A percentile compares a stretch with the other conserved stretches of the same genome.
Evolutionary conservation across 2,329 filamentous ascomycete species (phyloP).

Genomic region (Alternaria novae-zelandiae): DNA sequence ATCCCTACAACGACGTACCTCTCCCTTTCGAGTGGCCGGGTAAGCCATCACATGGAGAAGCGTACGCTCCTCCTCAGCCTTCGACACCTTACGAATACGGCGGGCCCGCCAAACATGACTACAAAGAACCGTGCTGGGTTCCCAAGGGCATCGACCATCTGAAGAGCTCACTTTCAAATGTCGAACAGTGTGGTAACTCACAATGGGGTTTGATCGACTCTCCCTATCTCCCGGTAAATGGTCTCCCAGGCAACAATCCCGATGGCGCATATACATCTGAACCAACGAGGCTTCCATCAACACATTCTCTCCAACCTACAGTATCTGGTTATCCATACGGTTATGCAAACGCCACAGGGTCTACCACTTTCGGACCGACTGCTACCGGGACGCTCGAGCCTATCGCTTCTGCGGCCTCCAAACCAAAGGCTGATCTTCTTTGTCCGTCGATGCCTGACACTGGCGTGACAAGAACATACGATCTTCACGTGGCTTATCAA

Average conservation of each 20-base stretch:
- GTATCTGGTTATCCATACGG: slow-evolving; percentile 5
- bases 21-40: slow-evolving; percentile 37
- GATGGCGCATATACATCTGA: slow-evolving; percentile 2
- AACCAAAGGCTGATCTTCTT: slow-evolving; percentile 13
- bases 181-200: slow-evolving; percentile 36
- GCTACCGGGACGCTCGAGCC: neutral
- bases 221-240: slow-evolving; percentile 31
- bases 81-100: slow-evolving; percentile 32
- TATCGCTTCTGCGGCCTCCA: neutral
- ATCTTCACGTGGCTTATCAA: slow-evolving; percentile 35
- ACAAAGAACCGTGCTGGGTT: slow-evolving; percentile 37
- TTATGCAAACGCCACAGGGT: slow-evolving; percentile 13
- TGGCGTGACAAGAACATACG: slow-evolving; percentile 40
- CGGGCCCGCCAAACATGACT: slow-evolving; percentile 23
- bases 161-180: slow-evolving; percentile 25
- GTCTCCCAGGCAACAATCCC: slow-evolving; percentile 19
- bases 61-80: slow-evolving; percentile 24
- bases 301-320: slow-evolving; percentile 13
- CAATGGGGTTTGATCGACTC: slow-evolving; percentile 37
- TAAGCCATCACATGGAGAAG: slow-evolving; percentile 26
- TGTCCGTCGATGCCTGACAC: slow-evolving; percentile 42
- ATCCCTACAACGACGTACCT: slow-evolving; percentile 37
- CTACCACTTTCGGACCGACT: slow-evolving; percentile 2
- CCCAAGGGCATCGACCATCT: slow-evolving; percentile 29
- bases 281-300: neutral